A percentile compares a stretch with the other conserved stretches of the same genome.
Conservation (phyloP, 2,329 filamentous ascomycete genomes). For the Daldinia sp. region DNA sequence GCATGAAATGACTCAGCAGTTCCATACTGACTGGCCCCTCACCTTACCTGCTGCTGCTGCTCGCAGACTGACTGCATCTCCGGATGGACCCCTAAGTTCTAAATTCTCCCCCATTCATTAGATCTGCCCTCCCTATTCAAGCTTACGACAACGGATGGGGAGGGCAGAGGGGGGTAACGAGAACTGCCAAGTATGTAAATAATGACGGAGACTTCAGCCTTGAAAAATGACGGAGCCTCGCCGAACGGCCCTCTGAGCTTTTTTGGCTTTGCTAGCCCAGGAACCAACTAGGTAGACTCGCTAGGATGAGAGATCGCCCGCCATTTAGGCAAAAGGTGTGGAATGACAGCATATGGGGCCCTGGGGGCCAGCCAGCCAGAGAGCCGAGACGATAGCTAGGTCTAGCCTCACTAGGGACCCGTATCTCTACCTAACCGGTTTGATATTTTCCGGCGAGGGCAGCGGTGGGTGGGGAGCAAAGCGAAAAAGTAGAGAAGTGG, state of each 20-base stretch:
- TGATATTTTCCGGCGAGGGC: slow-evolving; percentile 33
- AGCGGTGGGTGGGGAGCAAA: slow-evolving; percentile 17
- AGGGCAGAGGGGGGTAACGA: background rate
- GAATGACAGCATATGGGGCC: slow-evolving; percentile 41
- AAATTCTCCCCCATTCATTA: slow-evolving; percentile 25
- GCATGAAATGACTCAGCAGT: slow-evolving; percentile 39
- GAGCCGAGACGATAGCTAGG: slow-evolving; percentile 37
- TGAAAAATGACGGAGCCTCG: slow-evolving; percentile 37
- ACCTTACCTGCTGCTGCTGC: slow-evolving; percentile 8
- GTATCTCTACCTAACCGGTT: slow-evolving; percentile 36
- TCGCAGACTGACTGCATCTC: slow-evolving; percentile 31
- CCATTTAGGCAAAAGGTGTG: slow-evolving; percentile 49
- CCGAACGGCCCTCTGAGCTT: slow-evolving; percentile 17
- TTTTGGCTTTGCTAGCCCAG: slow-evolving; percentile 16
- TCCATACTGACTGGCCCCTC: slow-evolving; percentile 22
- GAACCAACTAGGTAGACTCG: slow-evolving; percentile 40
- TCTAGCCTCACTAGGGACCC: slow-evolving; percentile 29
- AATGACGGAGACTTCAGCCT: slow-evolving; percentile 29
- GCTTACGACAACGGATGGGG: slow-evolving; percentile 6
- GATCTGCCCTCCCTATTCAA: slow-evolving; percentile 26
- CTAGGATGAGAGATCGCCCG: slow-evolving; percentile 41
- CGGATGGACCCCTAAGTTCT: slow-evolving; percentile 31
- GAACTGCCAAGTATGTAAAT: slow-evolving; percentile 15
- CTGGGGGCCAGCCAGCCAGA: slow-evolving; percentile 37
- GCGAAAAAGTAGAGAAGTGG: background rate